phyloP scores from a whole-genome alignment of 2,329 filamentous ascomycete genomes.

The Eutypa lata region DNA sequence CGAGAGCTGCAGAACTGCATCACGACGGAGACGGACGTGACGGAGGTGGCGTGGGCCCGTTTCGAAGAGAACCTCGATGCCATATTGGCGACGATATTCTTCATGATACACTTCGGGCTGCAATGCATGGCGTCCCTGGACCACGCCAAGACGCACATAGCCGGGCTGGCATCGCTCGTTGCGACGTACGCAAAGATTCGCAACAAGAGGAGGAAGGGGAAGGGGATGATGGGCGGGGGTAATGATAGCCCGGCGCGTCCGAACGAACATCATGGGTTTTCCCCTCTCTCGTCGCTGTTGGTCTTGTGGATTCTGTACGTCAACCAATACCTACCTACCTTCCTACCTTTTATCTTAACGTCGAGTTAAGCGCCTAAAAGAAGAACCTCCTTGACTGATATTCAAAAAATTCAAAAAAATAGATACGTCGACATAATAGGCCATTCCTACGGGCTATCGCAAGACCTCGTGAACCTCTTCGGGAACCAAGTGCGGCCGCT shows the following conservation, averaged over 20 bases:
- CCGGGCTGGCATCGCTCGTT: conserved; percentile 2
- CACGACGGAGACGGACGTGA: too few species aligned
- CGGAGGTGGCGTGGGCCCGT: too few species aligned
- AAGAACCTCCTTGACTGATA: too few species aligned
- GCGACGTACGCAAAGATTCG: background rate
- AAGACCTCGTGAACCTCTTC: background rate
- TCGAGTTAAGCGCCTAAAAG: too few species aligned
- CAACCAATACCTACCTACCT: background rate
- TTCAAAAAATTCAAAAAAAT: too few species aligned
- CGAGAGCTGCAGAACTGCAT: background rate
- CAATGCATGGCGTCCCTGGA: background rate
- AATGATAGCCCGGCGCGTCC: background rate
- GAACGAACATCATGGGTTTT: background rate
- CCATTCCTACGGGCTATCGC: background rate
- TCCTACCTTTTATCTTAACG: too few species aligned
- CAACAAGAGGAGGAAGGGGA: background rate
- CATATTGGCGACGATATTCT: conserved; percentile 1
- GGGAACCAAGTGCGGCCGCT: background rate
- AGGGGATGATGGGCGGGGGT: background rate
- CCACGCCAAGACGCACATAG: conserved; percentile 1
- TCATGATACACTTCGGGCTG: conserved; percentile 6
- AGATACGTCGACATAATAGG: background rate
- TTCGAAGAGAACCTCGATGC: background rate
- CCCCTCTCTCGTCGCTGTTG: background rate
- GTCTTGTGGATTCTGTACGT: conserved; percentile 2